Evolutionary conservation across 345 rosid species (phyloP).

Genomic region (Jatropha curcas): DNA sequence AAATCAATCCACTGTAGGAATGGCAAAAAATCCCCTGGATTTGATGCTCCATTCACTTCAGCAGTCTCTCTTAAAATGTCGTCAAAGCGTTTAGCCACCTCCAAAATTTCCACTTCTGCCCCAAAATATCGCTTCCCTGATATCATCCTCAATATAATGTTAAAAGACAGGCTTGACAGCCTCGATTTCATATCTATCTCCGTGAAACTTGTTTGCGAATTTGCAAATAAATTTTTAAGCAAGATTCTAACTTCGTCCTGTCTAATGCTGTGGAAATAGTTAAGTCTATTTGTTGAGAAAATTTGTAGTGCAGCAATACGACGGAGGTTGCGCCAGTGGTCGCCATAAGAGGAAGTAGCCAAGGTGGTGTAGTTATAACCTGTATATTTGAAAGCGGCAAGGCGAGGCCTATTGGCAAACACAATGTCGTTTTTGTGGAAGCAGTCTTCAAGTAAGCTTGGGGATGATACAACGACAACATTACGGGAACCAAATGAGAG

Average conservation of each 20-base stretch:
- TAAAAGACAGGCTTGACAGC: neutral
- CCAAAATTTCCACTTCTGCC: neutral
- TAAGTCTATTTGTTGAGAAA: neutral
- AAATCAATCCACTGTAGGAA: constrained; percentile 10
- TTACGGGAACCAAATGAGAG: constrained; percentile 10
- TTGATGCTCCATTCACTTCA: neutral
- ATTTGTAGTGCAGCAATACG: constrained; percentile 4
- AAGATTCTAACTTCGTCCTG: neutral
- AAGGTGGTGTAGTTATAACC: neutral
- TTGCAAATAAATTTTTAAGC: neutral
- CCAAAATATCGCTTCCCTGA: constrained; percentile 19
- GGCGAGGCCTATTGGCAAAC: constrained; percentile 23
- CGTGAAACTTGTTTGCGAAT: neutral
- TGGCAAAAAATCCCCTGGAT: constrained; percentile 3
- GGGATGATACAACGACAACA: constrained; percentile 16
- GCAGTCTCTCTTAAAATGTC: neutral
- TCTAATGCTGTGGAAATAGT: neutral
- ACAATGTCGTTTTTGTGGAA: constrained; percentile 20
- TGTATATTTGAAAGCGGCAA: neutral
- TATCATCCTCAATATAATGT: constrained; percentile 10
- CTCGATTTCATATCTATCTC: neutral
- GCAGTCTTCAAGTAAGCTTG: constrained; percentile 15
- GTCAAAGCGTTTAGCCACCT: neutral
- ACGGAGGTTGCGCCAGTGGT: constrained; percentile 17
- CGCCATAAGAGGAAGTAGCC: neutral